phyloP scores from a whole-genome alignment of 495 filamentous ascomycete genomes.

The Lichenothelia convexa region DNA sequence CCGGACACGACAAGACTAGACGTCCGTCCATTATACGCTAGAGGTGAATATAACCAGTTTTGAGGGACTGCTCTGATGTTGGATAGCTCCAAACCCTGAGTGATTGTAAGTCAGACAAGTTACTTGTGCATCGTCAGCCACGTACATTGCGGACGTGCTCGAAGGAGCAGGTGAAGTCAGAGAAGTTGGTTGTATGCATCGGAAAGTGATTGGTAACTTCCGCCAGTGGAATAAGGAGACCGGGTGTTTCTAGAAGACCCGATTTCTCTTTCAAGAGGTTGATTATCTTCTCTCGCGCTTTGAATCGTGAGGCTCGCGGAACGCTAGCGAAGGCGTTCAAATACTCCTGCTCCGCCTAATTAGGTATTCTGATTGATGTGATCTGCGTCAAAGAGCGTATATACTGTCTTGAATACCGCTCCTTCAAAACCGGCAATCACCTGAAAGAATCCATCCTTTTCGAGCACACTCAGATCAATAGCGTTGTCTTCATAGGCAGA shows the following conservation, averaged over 20 bases:
- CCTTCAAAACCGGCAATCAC: neutral
- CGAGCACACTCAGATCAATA: slow-evolving; percentile 9
- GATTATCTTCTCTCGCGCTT: slow-evolving; percentile 9
- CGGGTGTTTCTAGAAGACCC: neutral
- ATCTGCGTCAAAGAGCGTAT: slow-evolving; percentile 7
- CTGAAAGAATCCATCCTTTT: slow-evolving; percentile 6
- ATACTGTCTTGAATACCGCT: slow-evolving; percentile 3
- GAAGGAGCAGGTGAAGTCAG: slow-evolving; percentile 21
- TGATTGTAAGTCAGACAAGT: too few relatives aligned
- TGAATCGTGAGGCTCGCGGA: slow-evolving; percentile 4
- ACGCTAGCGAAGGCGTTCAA: slow-evolving; percentile 15
- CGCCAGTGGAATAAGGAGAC: slow-evolving; percentile 1
- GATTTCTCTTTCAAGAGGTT: slow-evolving; percentile 2
- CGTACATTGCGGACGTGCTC: slow-evolving; percentile 14
- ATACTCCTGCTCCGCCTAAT: neutral
- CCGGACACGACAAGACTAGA: slow-evolving; percentile 11
- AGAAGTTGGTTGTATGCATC: slow-evolving; percentile 12
- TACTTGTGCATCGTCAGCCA: too few relatives aligned
- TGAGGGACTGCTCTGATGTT: slow-evolving; percentile 5
- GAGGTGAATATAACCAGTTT: slow-evolving; percentile 13
- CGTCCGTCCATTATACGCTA: slow-evolving; percentile 13
- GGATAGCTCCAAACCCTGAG: too few relatives aligned
- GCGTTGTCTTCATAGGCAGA: slow-evolving; percentile 13
- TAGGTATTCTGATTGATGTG: slow-evolving; percentile 1
- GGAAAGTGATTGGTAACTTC: slow-evolving; percentile 13